Evolutionary conservation across 2,329 filamentous ascomycete genomes (phyloP).

Genomic region (Trichoderma sp.): DNA sequence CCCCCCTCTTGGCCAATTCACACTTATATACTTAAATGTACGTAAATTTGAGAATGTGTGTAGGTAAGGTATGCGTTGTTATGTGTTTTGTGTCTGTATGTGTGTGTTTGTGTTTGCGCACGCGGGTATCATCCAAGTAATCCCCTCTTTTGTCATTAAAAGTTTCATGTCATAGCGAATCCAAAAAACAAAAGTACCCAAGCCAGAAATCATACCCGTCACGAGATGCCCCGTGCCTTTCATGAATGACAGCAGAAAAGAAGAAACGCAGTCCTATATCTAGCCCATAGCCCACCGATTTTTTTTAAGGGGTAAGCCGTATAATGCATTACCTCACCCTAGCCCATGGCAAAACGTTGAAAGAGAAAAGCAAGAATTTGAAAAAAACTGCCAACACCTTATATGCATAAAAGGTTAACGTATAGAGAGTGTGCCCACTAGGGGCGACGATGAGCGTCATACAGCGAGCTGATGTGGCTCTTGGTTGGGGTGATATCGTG

Average conservation of each 20-base stretch:
- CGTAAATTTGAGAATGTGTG: background rate
- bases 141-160: slow-evolving; percentile 9
- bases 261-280: background rate
- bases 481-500: slow-evolving; percentile 58
- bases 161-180: background rate
- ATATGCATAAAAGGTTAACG: slow-evolving; percentile 18
- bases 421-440: slow-evolving; percentile 11
- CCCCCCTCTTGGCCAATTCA: background rate
- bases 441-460: slow-evolving; percentile 30
- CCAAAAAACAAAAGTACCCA: background rate
- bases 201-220: background rate
- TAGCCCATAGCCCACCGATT: slow-evolving; percentile 2
- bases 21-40: slow-evolving; percentile 13
- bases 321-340: background rate
- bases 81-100: background rate
- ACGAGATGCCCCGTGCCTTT: background rate
- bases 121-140: slow-evolving; percentile 21
- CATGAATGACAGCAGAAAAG: background rate
- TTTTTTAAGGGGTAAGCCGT: background rate
- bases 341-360: background rate
- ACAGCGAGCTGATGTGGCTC: slow-evolving; percentile 56
- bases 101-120: slow-evolving; percentile 1
- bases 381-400: slow-evolving; percentile 23
- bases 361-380: background rate
- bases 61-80: background rate